These are phyloP conservation scores for Haematococcus sp. DNA, from an alignment of 139 green algal species.

Conservation along the genomic window DNA sequence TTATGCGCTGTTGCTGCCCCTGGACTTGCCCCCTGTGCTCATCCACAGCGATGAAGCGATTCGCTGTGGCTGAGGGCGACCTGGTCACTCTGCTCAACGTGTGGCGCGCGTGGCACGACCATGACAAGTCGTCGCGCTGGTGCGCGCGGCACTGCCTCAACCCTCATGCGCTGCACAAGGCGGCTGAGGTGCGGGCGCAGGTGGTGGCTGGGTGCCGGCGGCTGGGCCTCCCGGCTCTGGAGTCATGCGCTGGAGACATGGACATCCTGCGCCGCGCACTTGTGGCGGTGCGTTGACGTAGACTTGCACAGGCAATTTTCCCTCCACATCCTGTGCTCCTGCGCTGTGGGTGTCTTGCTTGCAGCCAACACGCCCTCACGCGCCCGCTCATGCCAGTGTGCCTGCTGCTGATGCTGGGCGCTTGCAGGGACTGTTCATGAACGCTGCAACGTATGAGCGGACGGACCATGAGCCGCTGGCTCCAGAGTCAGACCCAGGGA, in stretches of 20 bases:
- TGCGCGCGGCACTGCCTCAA: constrained; percentile 58
- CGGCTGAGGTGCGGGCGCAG: constrained; percentile 58
- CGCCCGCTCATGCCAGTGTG: too few relatives aligned
- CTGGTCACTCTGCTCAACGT: constrained; percentile 74
- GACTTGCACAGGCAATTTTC: too few relatives aligned
- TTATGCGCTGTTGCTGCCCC: background rate
- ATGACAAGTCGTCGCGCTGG: constrained; percentile 30
- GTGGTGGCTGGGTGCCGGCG: constrained; percentile 45
- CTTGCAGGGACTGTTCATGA: constrained; percentile 62
- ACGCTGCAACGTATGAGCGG: constrained; percentile 56
- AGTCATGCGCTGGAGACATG: constrained; percentile 43
- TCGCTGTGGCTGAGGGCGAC: constrained; percentile 76
- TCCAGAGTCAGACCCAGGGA: constrained; percentile 36
- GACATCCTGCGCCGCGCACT: constrained; percentile 16
- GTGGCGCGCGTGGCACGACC: constrained; percentile 75
- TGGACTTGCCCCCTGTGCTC: background rate
- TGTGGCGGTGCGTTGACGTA: constrained; percentile 4
- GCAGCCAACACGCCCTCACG: too few relatives aligned
- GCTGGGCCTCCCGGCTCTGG: constrained; percentile 40
- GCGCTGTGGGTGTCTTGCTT: too few relatives aligned
- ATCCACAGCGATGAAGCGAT: constrained; percentile 33
- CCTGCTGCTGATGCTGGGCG: too few relatives aligned
- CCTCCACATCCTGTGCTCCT: too few relatives aligned
- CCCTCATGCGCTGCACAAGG: constrained; percentile 70
- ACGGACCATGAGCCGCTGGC: constrained; percentile 46